phyloP scores from a whole-genome alignment of 495 filamentous ascomycete genomes.

The Xanthoparmelia taractica region DNA sequence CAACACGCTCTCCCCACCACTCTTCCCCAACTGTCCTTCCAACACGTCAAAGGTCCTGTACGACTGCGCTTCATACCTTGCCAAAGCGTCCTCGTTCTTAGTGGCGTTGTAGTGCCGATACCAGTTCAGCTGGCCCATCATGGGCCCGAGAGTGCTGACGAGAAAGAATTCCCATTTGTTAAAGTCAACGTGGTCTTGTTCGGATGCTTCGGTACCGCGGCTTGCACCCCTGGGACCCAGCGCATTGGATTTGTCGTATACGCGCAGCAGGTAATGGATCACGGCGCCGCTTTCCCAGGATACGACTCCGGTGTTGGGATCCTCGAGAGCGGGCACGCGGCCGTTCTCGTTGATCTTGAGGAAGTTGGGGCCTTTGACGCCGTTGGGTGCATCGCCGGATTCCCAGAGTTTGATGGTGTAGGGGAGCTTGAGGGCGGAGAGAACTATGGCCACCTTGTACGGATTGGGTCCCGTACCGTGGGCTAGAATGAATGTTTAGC shows the following conservation, averaged over 20 bases:
- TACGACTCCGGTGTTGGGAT: conserved; percentile 38
- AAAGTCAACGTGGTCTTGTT: conserved; percentile 39
- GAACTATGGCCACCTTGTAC: conserved; percentile 30
- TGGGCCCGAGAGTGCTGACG: conserved; percentile 36
- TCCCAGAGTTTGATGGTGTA: conserved; percentile 29
- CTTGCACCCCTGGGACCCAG: conserved; percentile 18
- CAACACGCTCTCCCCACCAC: conserved; percentile 34
- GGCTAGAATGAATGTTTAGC: conserved; percentile 17
- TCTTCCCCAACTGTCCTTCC: conserved; percentile 37
- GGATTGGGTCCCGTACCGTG: conserved; percentile 40
- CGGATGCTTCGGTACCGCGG: conserved; percentile 25
- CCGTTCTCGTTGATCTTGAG: conserved; percentile 29
- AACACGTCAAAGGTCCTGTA: conserved; percentile 39
- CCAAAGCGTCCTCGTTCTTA: conserved; percentile 37
- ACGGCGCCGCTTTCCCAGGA: conserved; percentile 61
- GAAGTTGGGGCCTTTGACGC: conserved; percentile 27
- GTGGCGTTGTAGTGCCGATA: conserved; percentile 30
- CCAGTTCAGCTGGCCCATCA: conserved; percentile 40
- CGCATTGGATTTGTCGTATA: conserved; percentile 56
- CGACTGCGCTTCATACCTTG: conserved; percentile 35
- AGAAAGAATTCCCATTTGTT: conserved; percentile 45
- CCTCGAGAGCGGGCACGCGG: conserved; percentile 26
- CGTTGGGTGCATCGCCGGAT: conserved; percentile 26
- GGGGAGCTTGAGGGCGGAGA: conserved; percentile 25
- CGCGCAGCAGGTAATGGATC: conserved; percentile 60